Percentiles rank a stretch among this genome's conserved stretches.
phyloP scores from a whole-genome alignment of 108 stramenopile genomes.

The Stephanodiscus triporus region DNA sequence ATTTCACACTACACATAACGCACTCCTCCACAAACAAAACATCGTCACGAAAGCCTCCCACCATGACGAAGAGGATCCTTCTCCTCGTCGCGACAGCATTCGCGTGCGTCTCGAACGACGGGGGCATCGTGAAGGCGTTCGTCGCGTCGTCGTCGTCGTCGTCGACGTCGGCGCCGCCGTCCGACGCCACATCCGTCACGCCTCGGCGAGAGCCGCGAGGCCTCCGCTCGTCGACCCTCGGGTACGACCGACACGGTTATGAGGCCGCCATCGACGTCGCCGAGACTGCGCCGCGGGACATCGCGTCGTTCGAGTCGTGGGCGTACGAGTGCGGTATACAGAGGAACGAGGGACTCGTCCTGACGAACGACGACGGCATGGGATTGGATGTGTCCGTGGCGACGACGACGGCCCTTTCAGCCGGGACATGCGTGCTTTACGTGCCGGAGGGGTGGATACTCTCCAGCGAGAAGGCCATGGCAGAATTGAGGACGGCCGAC shows the following conservation, averaged over 20 bases:
- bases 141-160: too few relatives aligned
- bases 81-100: too few relatives aligned
- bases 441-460: conserved; percentile 46
- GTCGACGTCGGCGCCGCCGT: too few relatives aligned
- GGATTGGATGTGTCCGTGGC: conserved; percentile 27
- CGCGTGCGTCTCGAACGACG: too few relatives aligned
- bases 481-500: conserved; percentile 31
- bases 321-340: conserved; percentile 36
- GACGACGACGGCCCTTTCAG: conserved; percentile 31
- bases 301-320: conserved; percentile 42
- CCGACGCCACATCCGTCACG: too few relatives aligned
- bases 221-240: background rate
- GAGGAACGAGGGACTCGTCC: conserved; percentile 23
- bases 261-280: conserved; percentile 18
- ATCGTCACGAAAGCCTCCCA: too few relatives aligned
- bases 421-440: conserved; percentile 43
- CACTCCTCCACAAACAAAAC: too few relatives aligned
- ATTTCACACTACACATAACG: too few relatives aligned
- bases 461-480: conserved; percentile 25
- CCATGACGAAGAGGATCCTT: too few relatives aligned
- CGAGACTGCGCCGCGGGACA: conserved; percentile 46
- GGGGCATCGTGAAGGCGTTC: too few relatives aligned
- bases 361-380: conserved; percentile 42
- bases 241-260: background rate
- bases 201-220: too few relatives aligned